These are phyloP conservation scores for Thielaviopsis populi DNA, from an alignment of 2,329 filamentous ascomycete species.

Conservation along the genomic window DNA sequence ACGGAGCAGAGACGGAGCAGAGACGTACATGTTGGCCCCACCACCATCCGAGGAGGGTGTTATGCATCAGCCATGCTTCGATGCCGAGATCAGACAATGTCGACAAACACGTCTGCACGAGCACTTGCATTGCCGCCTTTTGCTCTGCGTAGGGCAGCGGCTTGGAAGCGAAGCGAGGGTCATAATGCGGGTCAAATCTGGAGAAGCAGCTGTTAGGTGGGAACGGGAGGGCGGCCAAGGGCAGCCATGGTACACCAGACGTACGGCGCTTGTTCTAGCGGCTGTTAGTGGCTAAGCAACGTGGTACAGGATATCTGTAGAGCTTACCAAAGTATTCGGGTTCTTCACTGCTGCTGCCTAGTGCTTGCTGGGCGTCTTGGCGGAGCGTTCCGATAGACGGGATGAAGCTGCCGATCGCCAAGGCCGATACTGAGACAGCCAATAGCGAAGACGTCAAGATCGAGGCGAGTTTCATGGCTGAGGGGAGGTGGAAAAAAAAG, in stretches of 20 bases:
- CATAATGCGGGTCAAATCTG: conserved; percentile 26
- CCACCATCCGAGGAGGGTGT: conserved; percentile 78
- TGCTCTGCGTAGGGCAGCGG: conserved; percentile 40
- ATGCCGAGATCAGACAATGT: conserved; percentile 51
- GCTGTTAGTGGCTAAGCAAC: not conserved
- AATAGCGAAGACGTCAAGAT: not conserved
- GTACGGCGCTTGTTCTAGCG: conserved; percentile 9
- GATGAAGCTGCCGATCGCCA: not conserved
- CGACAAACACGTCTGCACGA: conserved; percentile 57
- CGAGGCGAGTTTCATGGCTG: not conserved
- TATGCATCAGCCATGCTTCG: conserved; percentile 73
- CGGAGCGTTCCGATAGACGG: not conserved
- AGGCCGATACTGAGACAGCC: not conserved
- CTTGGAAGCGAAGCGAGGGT: conserved; percentile 27
- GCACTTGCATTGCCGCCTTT: conserved; percentile 44
- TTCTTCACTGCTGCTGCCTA: not conserved
- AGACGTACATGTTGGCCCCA: conserved; percentile 46
- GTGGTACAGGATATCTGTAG: not conserved
- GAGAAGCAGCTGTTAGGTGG: conserved; percentile 6
- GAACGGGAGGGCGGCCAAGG: not conserved
- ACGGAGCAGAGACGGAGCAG: not conserved
- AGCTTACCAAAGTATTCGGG: not conserved
- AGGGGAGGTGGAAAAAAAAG: not conserved
- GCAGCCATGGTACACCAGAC: not conserved
- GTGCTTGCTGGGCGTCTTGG: not conserved